Percentiles rank a stretch among this genome's conserved stretches.
Conservation (phyloP, 306 rosid genomes). For the Vicia villosa region DNA sequence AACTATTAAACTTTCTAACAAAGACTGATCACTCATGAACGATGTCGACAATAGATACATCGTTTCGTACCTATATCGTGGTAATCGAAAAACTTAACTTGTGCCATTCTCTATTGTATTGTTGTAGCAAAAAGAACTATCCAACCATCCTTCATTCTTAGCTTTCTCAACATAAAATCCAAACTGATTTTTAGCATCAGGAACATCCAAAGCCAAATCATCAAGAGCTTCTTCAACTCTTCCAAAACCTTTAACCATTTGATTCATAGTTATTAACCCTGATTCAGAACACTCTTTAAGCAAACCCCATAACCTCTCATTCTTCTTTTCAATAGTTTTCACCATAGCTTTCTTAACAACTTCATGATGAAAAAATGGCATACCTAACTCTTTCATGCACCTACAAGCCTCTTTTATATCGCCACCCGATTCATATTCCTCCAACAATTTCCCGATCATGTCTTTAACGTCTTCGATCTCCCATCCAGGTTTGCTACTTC, state of each 20-base stretch:
- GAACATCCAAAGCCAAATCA: slow-evolving; percentile 78
- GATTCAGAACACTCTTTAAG: slow-evolving; percentile 63
- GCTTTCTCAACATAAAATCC: slow-evolving; percentile 53
- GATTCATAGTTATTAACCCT: slow-evolving; percentile 66
- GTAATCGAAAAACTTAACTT: background rate
- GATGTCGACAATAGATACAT: too few relatives aligned
- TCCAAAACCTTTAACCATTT: slow-evolving; percentile 69
- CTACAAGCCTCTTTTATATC: slow-evolving; percentile 61
- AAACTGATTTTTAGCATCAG: slow-evolving; percentile 64
- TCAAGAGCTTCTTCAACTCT: slow-evolving; percentile 69
- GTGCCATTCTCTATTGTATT: slow-evolving; percentile 48
- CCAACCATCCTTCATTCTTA: slow-evolving; percentile 67
- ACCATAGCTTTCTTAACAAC: slow-evolving; percentile 67
- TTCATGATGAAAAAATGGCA: slow-evolving; percentile 81
- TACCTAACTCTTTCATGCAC: slow-evolving; percentile 70
- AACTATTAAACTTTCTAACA: too few relatives aligned
- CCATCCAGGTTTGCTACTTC: slow-evolving; percentile 67
- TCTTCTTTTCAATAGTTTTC: slow-evolving; percentile 61
- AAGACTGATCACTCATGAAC: too few relatives aligned
- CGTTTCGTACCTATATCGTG: background rate
- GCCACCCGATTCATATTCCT: slow-evolving; percentile 71
- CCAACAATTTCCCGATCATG: slow-evolving; percentile 64
- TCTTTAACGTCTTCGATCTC: slow-evolving; percentile 72
- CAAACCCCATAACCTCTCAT: slow-evolving; percentile 63
- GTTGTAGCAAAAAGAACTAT: slow-evolving; percentile 47